phyloP scores from a whole-genome alignment of 148 eudicot genomes.

The Simmondsia chinensis region DNA sequence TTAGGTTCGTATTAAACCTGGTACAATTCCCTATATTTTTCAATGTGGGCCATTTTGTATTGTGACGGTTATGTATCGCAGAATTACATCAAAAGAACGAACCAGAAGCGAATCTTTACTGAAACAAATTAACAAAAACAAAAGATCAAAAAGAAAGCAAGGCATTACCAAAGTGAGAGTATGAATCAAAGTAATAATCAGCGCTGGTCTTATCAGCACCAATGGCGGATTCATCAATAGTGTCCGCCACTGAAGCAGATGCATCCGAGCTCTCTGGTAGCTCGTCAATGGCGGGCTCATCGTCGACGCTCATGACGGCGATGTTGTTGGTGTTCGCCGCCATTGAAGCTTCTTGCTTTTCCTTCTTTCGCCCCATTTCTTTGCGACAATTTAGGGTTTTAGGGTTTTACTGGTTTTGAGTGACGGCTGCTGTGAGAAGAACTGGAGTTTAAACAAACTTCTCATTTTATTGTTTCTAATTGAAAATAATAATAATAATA shows the following conservation, averaged over 20 bases:
- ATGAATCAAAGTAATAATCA: conserved; percentile 97
- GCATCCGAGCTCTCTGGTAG: conserved; percentile 38
- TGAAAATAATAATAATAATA: too few relatives aligned
- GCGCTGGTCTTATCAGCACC: conserved; percentile 80
- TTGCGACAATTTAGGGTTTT: too few relatives aligned
- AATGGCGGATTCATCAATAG: conserved; percentile 17
- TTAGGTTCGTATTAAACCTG: too few relatives aligned
- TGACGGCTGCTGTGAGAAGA: too few relatives aligned
- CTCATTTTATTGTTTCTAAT: too few relatives aligned
- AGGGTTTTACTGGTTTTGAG: too few relatives aligned
- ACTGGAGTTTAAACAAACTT: too few relatives aligned
- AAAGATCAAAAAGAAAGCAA: neutral
- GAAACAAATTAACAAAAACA: neutral
- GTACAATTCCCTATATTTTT: too few relatives aligned
- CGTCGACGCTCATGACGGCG: conserved; percentile 30
- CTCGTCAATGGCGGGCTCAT: conserved; percentile 24
- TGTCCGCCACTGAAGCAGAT: conserved; percentile 43
- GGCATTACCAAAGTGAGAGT: conserved; percentile 81
- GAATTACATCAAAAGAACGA: neutral
- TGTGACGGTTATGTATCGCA: too few relatives aligned
- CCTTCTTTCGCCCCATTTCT: conserved; percentile 33
- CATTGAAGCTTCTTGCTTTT: conserved; percentile 5
- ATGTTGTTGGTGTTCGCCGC: conserved; percentile 5
- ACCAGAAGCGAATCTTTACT: neutral
- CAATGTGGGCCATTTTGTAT: too few relatives aligned